Base-by-base conservation (phyloP, 805 yeast genomes). In the Candida nonsorbophila region DNA sequence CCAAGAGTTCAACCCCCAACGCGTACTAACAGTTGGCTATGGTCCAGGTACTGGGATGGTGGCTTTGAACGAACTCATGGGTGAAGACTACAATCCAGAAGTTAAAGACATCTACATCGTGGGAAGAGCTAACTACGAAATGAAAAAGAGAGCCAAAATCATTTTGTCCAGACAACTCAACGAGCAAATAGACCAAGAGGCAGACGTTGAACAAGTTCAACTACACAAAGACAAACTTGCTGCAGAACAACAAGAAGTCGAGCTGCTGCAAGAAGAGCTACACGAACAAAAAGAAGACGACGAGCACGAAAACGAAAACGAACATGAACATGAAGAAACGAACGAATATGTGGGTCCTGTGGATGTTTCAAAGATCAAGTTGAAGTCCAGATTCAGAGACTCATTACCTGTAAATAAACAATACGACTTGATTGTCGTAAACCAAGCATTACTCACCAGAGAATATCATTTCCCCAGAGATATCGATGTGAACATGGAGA, bases 1-100 rank as follows among this genome's bases (percentile, higher is more conserved):
- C 0, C 55, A 49, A 5, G 60, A 58, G 0, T 84, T 86, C 59
- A 53, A 53, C 14, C 97, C 97, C 0, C 47, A 68, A 16, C 62
- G 73, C 4, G 73, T 92, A 0, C 62, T 92, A 28, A 94, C 85
- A 46, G 73, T 85, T 9, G 90, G 95, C 0, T 78, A 70, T 48
- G 97, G 98, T 0, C 97, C 98, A 1, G 90, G 86, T 2, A 80
- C 94, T 0, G 97, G 97, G 2, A 77, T 92, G 64, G 58, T 88
- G 10, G 97, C 94, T 0, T 61, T 87, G 29, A 85, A 88, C 47
- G 95, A 87, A 45, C 44, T 88, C 1, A 74, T 85, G 77, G 87
- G 84, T 0, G 68, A 68, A 3, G 69, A 69, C 0, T 82, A 72
- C 58, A 51, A 56, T 12, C 86, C 94, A 0, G 58, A 58, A 12